phyloP scores from a whole-genome alignment of 1,284 basidiomycete genomes.

The Trichosporon sp. region DNA sequence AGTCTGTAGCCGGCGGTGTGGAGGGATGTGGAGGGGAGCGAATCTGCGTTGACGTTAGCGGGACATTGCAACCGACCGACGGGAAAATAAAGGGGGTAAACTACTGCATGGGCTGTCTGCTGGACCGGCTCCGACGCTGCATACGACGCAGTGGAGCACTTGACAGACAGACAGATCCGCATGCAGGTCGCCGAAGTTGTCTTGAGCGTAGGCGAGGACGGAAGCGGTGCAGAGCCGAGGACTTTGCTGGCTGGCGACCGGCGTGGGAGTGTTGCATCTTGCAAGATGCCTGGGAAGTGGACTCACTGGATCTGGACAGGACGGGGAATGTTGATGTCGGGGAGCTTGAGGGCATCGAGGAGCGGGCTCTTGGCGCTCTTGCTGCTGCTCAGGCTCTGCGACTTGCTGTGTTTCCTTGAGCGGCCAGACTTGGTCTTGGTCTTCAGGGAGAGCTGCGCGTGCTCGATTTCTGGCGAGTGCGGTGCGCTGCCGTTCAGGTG shows the following conservation, averaged over 20 bases:
- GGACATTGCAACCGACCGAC: neutral
- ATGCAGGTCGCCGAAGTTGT: too few relatives aligned
- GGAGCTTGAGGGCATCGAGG: conserved; percentile 22
- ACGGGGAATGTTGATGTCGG: conserved; percentile 22
- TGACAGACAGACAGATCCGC: too few relatives aligned
- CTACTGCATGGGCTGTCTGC: neutral
- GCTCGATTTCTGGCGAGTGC: neutral
- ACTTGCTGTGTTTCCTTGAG: neutral
- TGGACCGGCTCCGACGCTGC: neutral
- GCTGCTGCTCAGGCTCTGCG: neutral
- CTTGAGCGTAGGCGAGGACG: too few relatives aligned
- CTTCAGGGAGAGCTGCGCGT: neutral
- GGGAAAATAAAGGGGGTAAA: neutral
- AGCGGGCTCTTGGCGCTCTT: conserved; percentile 15
- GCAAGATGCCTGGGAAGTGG: too few relatives aligned
- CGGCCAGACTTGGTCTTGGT: neutral
- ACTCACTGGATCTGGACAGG: conserved; percentile 30
- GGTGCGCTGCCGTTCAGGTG: neutral
- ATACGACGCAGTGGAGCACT: too few relatives aligned
- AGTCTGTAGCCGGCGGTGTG: conserved; percentile 67
- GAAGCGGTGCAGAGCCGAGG: too few relatives aligned
- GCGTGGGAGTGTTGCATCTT: too few relatives aligned
- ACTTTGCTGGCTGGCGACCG: too few relatives aligned
- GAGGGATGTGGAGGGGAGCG: conserved; percentile 46
- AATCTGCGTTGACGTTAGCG: conserved; percentile 30